Base-by-base conservation (phyloP, 441 rosid species). In the Pelargonium fulgidum region DNA sequence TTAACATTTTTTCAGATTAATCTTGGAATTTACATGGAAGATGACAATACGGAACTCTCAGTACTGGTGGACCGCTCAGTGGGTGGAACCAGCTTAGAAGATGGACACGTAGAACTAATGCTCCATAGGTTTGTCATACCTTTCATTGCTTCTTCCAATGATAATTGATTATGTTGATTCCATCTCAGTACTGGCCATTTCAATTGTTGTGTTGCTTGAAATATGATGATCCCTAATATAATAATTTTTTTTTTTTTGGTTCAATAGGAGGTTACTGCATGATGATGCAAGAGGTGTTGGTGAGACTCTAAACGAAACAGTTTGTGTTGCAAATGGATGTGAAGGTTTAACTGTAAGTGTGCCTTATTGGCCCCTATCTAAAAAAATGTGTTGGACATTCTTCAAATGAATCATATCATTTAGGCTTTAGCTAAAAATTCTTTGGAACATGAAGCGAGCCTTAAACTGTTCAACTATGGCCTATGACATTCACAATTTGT, bases 21-120 rank as follows among this genome's bases (percentile, higher is more conserved):
- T 76, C 90, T 88, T 77, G 99, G 99, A 76, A 85, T 92, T 65
- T 94, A 87, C 79, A 45, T 85, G 69, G 85, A 90, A 84, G 99
- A 90, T 73, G 72, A 76, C 70, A 54, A 73, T 70, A 88, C 79
- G 73, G 99, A 94, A 73, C 76, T 94, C 70, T 94, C 99, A 39
- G 89, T 94, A 73, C 77, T 94, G 84, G 94, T 92, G 72, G 99
- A 94, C 77, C 88, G 97, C 65, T 70, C 99, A 70, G 73, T 94
- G 36, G 90, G 90, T 4, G 93, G 87, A 58, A 77, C 90, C 73
- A 88, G 93, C 81, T 77, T 86, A 72, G 84, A 73, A 71, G 84
- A 88, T 69, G 93, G 93, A 58, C 85, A 88, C 71, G 75, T 88
- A 7, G 93, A 88, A 77, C 78, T 88, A 75, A 88, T 86, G 90